phyloP scores from a whole-genome alignment of 352 stramenopile species.

The Pythium sp. region DNA sequence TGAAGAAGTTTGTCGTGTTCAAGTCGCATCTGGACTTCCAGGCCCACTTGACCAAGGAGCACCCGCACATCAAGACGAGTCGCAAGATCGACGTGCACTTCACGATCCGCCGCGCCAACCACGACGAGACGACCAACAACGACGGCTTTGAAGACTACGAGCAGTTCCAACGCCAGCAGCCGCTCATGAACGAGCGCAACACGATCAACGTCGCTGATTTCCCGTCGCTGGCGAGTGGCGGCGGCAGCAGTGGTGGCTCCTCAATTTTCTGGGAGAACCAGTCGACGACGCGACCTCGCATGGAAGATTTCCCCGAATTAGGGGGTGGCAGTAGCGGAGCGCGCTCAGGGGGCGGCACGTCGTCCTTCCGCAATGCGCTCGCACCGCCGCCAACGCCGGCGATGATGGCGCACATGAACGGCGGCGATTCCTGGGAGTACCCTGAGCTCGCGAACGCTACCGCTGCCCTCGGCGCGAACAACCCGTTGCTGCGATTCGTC shows the following conservation, averaged over 20 bases:
- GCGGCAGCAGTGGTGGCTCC: slow-evolving; percentile 20
- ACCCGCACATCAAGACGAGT: slow-evolving; percentile 83
- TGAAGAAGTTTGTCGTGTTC: slow-evolving; percentile 90
- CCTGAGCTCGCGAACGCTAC: slow-evolving; percentile 59
- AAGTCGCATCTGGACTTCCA: slow-evolving; percentile 85
- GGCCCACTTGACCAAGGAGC: slow-evolving; percentile 73
- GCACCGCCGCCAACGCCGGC: slow-evolving; percentile 62
- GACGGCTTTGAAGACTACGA: slow-evolving; percentile 54
- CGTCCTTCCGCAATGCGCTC: slow-evolving; percentile 69
- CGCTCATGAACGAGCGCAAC: slow-evolving; percentile 21
- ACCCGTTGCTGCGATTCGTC: slow-evolving; percentile 74
- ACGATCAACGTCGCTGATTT: slow-evolving; percentile 88
- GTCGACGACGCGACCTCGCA: slow-evolving; percentile 36
- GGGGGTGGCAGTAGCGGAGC: slow-evolving; percentile 17
- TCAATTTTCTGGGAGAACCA: slow-evolving; percentile 73
- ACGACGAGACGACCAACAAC: slow-evolving; percentile 18
- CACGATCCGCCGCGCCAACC: slow-evolving; percentile 57
- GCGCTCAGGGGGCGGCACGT: slow-evolving; percentile 13
- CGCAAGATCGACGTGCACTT: slow-evolving; percentile 88
- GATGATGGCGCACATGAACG: slow-evolving; percentile 73
- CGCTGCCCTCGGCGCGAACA: slow-evolving; percentile 73
- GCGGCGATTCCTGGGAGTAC: slow-evolving; percentile 65
- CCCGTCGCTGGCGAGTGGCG: slow-evolving; percentile 53
- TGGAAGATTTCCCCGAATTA: slow-evolving; percentile 73
- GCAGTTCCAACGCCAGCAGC: slow-evolving; percentile 33